Evolutionary conservation across 768 basidiomycete genomes (phyloP).

Genomic region (Collybiopsis confluens): DNA sequence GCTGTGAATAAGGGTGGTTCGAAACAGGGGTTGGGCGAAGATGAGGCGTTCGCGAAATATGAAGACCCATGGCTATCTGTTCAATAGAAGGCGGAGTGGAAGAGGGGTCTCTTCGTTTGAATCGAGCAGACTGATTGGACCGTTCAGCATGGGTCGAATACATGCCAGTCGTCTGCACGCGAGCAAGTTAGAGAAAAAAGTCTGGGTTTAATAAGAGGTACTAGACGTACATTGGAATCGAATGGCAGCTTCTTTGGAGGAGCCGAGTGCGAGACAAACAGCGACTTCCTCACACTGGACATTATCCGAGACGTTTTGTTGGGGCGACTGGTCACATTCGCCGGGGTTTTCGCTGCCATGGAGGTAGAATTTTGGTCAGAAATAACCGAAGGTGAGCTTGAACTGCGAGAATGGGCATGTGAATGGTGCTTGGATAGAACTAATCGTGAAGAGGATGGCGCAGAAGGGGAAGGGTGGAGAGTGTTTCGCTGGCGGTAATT

Average conservation of each 20-base stretch:
- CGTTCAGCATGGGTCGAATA: conserved; percentile 40
- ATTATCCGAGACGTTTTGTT: conserved; percentile 19
- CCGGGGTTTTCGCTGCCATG: background rate
- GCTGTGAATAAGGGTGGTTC: conserved; percentile 26
- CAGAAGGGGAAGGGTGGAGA: background rate
- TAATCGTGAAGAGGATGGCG: background rate
- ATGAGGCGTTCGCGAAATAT: conserved; percentile 73
- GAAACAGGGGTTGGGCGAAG: conserved; percentile 33
- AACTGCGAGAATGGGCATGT: background rate
- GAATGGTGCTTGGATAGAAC: background rate
- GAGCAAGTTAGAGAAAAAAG: background rate
- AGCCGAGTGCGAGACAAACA: conserved; percentile 6
- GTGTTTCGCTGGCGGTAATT: background rate
- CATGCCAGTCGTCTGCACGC: conserved; percentile 24
- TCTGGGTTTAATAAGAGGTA: background rate
- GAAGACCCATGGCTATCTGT: conserved; percentile 80
- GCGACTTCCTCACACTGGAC: conserved; percentile 18
- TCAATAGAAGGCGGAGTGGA: conserved; percentile 57
- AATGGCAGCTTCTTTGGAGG: conserved; percentile 17
- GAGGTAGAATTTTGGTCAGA: background rate
- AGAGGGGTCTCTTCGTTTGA: conserved; percentile 34
- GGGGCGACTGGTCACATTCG: background rate
- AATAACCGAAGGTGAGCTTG: background rate
- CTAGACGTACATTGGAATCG: background rate
- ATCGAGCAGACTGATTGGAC: conserved; percentile 25